Base-by-base conservation (phyloP, 2,329 filamentous ascomycete genomes). In the Colletotrichum liriopes region DNA sequence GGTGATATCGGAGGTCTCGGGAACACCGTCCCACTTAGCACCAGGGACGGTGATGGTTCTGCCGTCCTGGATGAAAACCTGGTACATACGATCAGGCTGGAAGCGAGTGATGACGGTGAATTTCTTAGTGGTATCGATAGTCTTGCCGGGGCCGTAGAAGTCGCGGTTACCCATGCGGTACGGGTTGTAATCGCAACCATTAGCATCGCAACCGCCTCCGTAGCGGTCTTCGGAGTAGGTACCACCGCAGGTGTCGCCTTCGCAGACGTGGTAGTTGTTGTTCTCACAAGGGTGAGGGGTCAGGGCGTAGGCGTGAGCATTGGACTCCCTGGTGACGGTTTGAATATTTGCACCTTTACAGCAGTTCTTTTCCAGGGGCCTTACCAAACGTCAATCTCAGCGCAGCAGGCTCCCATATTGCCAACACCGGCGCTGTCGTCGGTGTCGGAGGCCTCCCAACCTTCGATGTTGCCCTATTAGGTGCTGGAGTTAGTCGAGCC, bases 101-200 rank as follows among this genome's bases (percentile, higher is more conserved):
- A 92, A 92, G 76, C 91, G 90, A 12, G 90, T 92, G 58, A 92
- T 87, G 7, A 93, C 89, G 8, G 82, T 92, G 77, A 92, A 84
- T 71, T 86, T 86, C 75, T 84, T 84, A 64, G 78, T 86, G 62
- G 89, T 91, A 79, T 92, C 86, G 73, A 93, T 84, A 20, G 83
- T 90, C 79, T 83, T 84, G 74, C 86, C 88, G 0, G 85, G 81
- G 47, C 90, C 91, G 80, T 88, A 92, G 84, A 92, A 93, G 79
- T 83, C 82, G 43, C 82, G 82, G 80, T 88, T 86, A 1, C 67
- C 90, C 83, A 89, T 85, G 76, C 90, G 89, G 87, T 88, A 92
- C 35, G 87, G 82, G 85, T 91, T 91, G 84, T 89, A 91, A 78
- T 92, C 90, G 77, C 91, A 93, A 35, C 91, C 91, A 76, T 91